Evolutionary conservation across 1,284 basidiomycete species (phyloP).

Genomic region (Amylostereum areolatum): DNA sequence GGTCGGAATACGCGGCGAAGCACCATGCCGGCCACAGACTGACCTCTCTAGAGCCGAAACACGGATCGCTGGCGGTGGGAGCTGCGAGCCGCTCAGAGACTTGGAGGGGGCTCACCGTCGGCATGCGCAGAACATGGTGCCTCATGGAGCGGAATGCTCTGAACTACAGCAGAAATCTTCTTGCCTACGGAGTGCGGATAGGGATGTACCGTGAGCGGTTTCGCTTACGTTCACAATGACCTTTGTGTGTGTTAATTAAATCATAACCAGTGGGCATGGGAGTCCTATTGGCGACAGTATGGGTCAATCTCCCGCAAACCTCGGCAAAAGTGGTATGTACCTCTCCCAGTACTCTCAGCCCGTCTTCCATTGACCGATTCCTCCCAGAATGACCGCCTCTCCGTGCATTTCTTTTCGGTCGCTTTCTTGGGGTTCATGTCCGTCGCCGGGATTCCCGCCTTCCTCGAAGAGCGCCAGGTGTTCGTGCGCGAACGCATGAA

Average conservation of each 20-base stretch:
- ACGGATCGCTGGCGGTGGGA: too few relatives aligned
- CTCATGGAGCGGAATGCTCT: constrained; percentile 20
- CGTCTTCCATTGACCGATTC: neutral
- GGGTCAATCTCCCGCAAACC: constrained; percentile 42
- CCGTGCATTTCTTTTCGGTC: constrained; percentile 43
- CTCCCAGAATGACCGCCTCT: constrained; percentile 19
- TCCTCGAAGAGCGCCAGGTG: constrained; percentile 48
- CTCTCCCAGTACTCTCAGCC: neutral
- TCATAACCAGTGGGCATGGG: constrained; percentile 35
- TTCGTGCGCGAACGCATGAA: constrained; percentile 46
- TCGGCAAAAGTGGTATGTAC: constrained; percentile 25
- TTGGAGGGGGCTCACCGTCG: neutral
- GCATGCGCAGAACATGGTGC: constrained; percentile 9
- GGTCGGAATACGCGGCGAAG: constrained; percentile 8
- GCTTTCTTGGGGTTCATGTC: constrained; percentile 56
- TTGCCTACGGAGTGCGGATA: constrained; percentile 56
- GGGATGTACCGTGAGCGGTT: constrained; percentile 48
- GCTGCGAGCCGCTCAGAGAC: too few relatives aligned
- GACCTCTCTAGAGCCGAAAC: neutral
- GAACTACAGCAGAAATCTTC: constrained; percentile 36
- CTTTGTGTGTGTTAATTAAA: neutral
- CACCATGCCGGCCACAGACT: neutral
- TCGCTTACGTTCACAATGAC: constrained; percentile 3
- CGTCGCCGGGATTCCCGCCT: constrained; percentile 46
- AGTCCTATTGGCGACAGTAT: constrained; percentile 51